Evolutionary conservation across 1,284 basidiomycete genomes (phyloP).

Genomic region (Trichosporon faecale): DNA sequence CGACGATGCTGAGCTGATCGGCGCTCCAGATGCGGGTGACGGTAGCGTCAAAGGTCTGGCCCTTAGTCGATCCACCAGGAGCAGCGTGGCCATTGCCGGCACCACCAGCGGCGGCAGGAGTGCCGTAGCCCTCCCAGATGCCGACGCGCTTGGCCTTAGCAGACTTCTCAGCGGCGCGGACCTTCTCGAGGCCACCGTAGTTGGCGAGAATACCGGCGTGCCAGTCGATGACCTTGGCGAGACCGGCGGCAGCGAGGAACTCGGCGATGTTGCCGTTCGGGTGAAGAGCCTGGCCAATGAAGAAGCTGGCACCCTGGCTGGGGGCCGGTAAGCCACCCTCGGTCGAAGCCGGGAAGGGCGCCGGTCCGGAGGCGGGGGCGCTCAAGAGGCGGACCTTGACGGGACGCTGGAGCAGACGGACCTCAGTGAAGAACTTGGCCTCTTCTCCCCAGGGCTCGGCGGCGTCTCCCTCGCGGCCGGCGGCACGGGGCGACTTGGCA

Average conservation of each 20-base stretch:
- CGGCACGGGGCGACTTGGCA: conserved; percentile 70
- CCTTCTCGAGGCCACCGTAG: conserved; percentile 74
- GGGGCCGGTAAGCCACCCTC: conserved; percentile 52
- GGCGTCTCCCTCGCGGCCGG: conserved; percentile 67
- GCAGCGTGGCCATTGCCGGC: conserved; percentile 25
- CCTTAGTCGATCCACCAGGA: conserved; percentile 50
- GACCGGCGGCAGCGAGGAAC: conserved; percentile 74
- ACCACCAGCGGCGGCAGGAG: conserved; percentile 51
- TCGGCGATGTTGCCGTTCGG: conserved; percentile 94
- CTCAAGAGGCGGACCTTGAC: conserved; percentile 86
- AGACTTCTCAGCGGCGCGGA: conserved; percentile 75
- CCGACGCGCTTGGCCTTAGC: conserved; percentile 79
- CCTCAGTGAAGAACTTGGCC: conserved; percentile 93
- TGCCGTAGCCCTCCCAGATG: conserved; percentile 67
- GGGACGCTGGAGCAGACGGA: conserved; percentile 80
- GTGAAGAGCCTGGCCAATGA: conserved; percentile 87
- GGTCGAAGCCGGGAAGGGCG: conserved; percentile 66
- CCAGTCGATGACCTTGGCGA: conserved; percentile 94
- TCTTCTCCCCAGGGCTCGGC: conserved; percentile 83
- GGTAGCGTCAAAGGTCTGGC: conserved; percentile 69
- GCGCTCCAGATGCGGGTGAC: conserved; percentile 88
- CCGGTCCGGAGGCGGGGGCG: conserved; percentile 70
- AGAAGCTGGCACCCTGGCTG: conserved; percentile 66
- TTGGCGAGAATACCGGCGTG: conserved; percentile 89
- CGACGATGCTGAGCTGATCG: conserved; percentile 80